Conservation (phyloP, 208 protist species). For the Trypanosoma vivax region DNA sequence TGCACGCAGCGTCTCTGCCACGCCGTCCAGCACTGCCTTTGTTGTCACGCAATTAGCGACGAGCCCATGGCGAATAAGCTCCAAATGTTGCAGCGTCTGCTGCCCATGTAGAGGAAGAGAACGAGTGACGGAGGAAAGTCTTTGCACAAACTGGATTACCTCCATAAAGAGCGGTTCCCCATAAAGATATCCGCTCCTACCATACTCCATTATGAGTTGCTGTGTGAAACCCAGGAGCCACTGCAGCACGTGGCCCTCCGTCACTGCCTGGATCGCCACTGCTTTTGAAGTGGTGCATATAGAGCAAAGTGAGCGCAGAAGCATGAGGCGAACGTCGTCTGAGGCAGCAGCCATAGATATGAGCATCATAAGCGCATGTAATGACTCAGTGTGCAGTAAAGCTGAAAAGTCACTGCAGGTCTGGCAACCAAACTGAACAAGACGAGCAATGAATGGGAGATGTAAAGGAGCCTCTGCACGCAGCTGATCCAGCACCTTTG, state of each 20-base stretch:
- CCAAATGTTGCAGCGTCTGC: constrained; percentile 16
- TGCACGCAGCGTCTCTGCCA: constrained; percentile 17
- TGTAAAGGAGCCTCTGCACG: constrained; percentile 48
- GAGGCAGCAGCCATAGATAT: constrained; percentile 57
- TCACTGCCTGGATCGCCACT: constrained; percentile 38
- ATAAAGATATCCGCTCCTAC: constrained; percentile 33
- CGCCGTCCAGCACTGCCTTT: constrained; percentile 28
- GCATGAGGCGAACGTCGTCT: constrained; percentile 29
- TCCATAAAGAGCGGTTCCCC: constrained; percentile 52
- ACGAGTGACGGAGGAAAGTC: constrained; percentile 7
- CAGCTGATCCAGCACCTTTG: constrained; percentile 43
- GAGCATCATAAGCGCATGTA: constrained; percentile 58
- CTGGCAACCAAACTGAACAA: constrained; percentile 54
- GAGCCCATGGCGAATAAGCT: constrained; percentile 14
- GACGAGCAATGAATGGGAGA: constrained; percentile 48
- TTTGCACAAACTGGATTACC: constrained; percentile 24
- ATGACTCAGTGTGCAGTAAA: constrained; percentile 42
- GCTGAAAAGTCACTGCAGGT: constrained; percentile 62
- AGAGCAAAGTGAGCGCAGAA: constrained; percentile 31
- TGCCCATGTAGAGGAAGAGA: constrained; percentile 1
- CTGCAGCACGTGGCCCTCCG: constrained; percentile 38
- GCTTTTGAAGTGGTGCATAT: constrained; percentile 42
- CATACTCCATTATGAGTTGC: constrained; percentile 65
- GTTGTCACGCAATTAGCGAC: constrained; percentile 29
- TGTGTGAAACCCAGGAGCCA: constrained; percentile 57